Evolutionary conservation across 352 stramenopile genomes (phyloP), one percentile per base, ranked within the genome.

Genomic region (Globisporangium spiculum): DNA sequence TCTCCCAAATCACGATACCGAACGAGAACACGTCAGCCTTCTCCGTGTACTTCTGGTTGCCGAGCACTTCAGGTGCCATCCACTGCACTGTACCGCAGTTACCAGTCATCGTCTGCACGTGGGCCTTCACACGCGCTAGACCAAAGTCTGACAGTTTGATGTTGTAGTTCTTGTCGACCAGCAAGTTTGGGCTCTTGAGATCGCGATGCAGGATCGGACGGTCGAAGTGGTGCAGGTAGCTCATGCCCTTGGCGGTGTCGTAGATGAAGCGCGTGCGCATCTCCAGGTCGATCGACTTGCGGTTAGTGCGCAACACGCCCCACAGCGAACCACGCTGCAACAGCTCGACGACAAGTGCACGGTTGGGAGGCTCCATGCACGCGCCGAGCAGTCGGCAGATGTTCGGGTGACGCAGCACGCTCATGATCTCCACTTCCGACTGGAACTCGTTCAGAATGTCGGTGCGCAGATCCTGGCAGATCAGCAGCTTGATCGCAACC

Each of bases 361-460:
- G 81, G 73, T 98, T 92, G 2, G 92, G 93, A 32, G 94, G 90
- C n/a, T 96, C 81, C 66, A 98, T 88, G 75, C 93, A 98, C 34
- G 93, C 95, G 26, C 94, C 96, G 69, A 99, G 92, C 67, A 98
- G 92, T 2, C 98, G 78, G 71, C 96, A 98, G 67, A 99, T 97
- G 78, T 98, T 98, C 6, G 97, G 96, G 77, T 99, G 96, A 20
- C 83, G 77, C 74, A 99, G 84, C 22, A 89, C 79, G 44, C 79
- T 89, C 83, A 91, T 91, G 66, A 91, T 89, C 73, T 88, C 79
- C 55, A 89, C 76, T 68, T 91, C 83, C 10, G 77, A 88, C 69
- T 89, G 76, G 65, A 91, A 88, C 58, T 91, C 83, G 56, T 83
- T 71, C 64, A 89, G 30, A 61, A 89, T 89, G 55, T 89, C 83